Base-by-base conservation (phyloP, 352 stramenopile species). In the Phytophthora sansomeana region DNA sequence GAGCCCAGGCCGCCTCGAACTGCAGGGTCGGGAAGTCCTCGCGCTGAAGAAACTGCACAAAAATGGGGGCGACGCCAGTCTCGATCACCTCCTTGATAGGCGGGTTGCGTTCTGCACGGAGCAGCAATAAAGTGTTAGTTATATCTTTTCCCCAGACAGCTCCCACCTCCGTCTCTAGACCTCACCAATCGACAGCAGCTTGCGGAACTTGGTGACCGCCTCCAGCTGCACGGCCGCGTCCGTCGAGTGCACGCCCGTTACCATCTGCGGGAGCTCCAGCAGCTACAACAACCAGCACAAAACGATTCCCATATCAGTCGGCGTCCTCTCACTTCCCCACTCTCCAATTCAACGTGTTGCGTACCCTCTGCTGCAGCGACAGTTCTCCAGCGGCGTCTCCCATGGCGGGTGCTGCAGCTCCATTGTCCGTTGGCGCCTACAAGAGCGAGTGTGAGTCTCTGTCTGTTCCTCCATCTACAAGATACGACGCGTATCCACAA, bases 61-160 rank as follows among this genome's bases (percentile, higher is more conserved):
- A 99, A 41, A 97, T 90, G 11, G 98, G 98, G 29, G 99, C 97
- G 10, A 99, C 97, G 46, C 97, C 97, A 2, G 93, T 93, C n/a
- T 98, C 84, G 67, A 99, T 99, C 42, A 99, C 98, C 73, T 99
- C 91, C 63, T 99, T 97, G 72, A 99, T 99, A 16, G 98, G 98
- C 24, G 98, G 98, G 72, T 99, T 99, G 71, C 96, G 97, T 73
- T 99, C 97, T 91, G 50, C 55, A 59, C 56, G 6, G 29, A 29
- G 61, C 48, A 6, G 17, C 17, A 6, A 32, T 41, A n/a, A 30
- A 33, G 42, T 49, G 36, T 67, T 39, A 71, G 42, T 9, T 42
- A 21, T 48, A 21, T 39, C 29, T 39, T 60, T 17, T 4, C 32
- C 43, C 9, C 21, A 24, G 33, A 28, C 9, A 61, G 11, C 0